Percentiles rank a stretch among this genome's conserved stretches.
These are phyloP conservation scores for Irpex sp. DNA, from an alignment of 1,284 basidiomycete species.

Conservation along the genomic window DNA sequence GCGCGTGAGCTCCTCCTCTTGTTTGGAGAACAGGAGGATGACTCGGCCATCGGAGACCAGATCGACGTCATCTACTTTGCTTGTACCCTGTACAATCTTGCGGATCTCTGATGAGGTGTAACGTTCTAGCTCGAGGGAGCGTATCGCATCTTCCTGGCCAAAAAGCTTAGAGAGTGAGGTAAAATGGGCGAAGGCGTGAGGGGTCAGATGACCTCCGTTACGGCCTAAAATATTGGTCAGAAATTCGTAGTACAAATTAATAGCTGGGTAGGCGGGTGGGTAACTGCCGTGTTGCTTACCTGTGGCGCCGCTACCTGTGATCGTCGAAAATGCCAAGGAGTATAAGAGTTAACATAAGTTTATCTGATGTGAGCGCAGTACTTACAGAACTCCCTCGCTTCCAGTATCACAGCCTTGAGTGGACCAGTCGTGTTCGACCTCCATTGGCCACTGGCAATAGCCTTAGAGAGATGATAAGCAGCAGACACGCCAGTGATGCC, in stretches of 20 bases:
- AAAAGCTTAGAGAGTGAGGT: slow-evolving; percentile 31
- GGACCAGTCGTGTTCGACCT: slow-evolving; percentile 15
- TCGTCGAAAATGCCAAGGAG: too few species aligned
- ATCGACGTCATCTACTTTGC: slow-evolving; percentile 51
- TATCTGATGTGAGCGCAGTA: slow-evolving; percentile 2
- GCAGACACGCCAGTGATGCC: slow-evolving; percentile 74
- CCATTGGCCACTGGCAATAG: slow-evolving; percentile 19
- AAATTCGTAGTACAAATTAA: background rate
- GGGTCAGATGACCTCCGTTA: slow-evolving; percentile 76
- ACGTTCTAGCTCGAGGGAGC: slow-evolving; percentile 53
- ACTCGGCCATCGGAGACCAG: slow-evolving; percentile 59
- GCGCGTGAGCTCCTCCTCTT: slow-evolving; percentile 35
- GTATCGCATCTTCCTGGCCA: slow-evolving; percentile 52
- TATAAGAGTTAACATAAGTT: too few species aligned
- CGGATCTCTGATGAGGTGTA: slow-evolving; percentile 50
- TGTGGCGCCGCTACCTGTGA: slow-evolving; percentile 56
- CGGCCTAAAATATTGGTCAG: slow-evolving; percentile 41
- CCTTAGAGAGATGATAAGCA: slow-evolving; percentile 62
- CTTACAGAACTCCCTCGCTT: slow-evolving; percentile 79
- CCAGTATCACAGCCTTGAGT: slow-evolving; percentile 56
- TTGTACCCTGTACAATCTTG: slow-evolving; percentile 42
- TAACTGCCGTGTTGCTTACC: background rate
- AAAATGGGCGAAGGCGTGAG: slow-evolving; percentile 48
- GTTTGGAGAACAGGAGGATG: slow-evolving; percentile 45
- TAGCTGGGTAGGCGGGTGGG: background rate